Conservation (phyloP, 352 stramenopile genomes). For the Globisporangium takayamanum region DNA sequence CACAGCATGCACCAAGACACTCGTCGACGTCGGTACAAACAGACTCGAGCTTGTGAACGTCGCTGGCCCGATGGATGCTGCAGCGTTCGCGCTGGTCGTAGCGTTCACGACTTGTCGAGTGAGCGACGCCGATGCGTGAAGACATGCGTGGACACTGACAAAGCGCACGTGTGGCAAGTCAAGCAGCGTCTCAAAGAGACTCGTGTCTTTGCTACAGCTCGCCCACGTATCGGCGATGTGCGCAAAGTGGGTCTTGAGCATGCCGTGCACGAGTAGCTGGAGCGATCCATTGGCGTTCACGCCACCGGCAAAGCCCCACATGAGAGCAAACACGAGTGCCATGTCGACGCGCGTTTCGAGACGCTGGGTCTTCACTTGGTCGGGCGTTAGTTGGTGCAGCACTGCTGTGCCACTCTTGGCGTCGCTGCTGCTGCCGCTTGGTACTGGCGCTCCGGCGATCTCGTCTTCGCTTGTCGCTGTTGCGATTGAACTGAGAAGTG, state of each 20-base stretch:
- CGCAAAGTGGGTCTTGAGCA: conserved; percentile 25
- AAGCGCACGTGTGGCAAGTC: conserved; percentile 27
- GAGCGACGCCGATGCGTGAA: not conserved
- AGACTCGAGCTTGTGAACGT: conserved; percentile 12
- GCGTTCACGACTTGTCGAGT: not conserved
- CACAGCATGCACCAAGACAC: conserved; percentile 32
- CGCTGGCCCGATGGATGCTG: not conserved
- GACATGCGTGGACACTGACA: conserved; percentile 11
- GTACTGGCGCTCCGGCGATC: not conserved
- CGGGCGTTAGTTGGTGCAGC: no score
- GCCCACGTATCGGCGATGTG: conserved; percentile 23
- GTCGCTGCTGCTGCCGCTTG: not conserved
- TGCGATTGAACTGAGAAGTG: conserved; percentile 18
- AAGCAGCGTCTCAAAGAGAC: conserved; percentile 35
- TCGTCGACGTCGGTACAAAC: conserved; percentile 37
- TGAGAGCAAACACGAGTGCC: conserved; percentile 36
- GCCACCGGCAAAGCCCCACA: conserved; percentile 43
- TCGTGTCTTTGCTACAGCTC: conserved; percentile 15
- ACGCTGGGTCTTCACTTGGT: not conserved
- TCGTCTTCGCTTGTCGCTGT: conserved; percentile 4
- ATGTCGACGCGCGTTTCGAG: conserved; percentile 42
- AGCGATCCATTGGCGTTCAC: conserved; percentile 12
- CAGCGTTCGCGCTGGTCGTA: not conserved
- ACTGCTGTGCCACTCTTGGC: not conserved
- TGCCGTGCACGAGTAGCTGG: conserved; percentile 24